Conservation (phyloP, 352 stramenopile species). For the Phytophthora citricola region DNA sequence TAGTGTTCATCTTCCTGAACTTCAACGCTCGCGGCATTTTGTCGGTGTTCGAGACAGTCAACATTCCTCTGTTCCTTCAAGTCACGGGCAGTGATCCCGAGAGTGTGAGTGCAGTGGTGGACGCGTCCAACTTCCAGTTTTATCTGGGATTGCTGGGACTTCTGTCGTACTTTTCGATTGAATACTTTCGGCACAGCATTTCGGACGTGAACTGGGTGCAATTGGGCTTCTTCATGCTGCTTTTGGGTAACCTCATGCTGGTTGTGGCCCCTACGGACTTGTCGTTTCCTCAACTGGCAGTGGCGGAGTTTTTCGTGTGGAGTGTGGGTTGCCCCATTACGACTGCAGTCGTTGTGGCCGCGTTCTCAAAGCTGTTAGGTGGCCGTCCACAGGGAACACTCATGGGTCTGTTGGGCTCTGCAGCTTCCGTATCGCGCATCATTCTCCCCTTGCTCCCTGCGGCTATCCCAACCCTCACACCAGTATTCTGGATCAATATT, state of each 20-base stretch:
- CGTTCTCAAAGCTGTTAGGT: conserved; percentile 78
- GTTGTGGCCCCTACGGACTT: conserved; percentile 45
- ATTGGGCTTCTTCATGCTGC: conserved; percentile 65
- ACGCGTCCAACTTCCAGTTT: conserved; percentile 81
- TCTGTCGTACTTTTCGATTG: conserved; percentile 79
- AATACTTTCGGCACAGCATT: conserved; percentile 66
- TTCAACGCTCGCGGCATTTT: conserved; percentile 76
- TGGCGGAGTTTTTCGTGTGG: conserved; percentile 73
- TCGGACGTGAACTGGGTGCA: conserved; percentile 72
- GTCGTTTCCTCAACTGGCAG: conserved; percentile 51
- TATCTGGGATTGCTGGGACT: conserved; percentile 70
- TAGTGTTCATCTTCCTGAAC: conserved; percentile 80
- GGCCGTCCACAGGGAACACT: conserved; percentile 72
- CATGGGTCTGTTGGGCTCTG: conserved; percentile 74
- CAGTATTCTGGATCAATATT: conserved; percentile 79
- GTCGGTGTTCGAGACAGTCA: conserved; percentile 81
- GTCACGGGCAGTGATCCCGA: conserved; percentile 61
- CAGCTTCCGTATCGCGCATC: conserved; percentile 73
- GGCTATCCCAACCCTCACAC: conserved; percentile 62
- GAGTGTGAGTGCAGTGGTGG: conserved; percentile 54
- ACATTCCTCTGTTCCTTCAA: conserved; percentile 74
- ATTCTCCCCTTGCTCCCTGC: conserved; percentile 69
- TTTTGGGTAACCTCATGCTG: conserved; percentile 60
- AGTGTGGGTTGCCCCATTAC: conserved; percentile 79
- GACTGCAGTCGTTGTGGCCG: conserved; percentile 67